Evolutionary conservation across 805 yeast genomes (phyloP), one percentile per base, ranked within the genome.

Genomic region (Saturnispora quitensis): DNA sequence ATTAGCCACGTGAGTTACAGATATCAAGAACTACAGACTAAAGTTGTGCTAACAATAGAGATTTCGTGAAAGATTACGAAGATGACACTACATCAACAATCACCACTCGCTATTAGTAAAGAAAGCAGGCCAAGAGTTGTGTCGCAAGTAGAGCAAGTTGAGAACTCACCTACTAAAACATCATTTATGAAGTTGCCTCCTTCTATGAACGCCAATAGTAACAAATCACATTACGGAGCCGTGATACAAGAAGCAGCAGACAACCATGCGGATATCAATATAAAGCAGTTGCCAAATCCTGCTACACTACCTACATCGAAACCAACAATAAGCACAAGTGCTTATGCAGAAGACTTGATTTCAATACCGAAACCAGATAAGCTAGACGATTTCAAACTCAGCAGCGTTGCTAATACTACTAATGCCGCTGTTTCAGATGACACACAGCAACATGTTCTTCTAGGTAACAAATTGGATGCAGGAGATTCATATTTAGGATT

Each of bases 401-500:
- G n/a, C 24, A 20, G 24, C 24, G 31, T 22, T 6, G n/a, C 15
- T 40, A 40, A 22, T 24, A 25, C 15, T 40, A 24, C 13, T 15
- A 40, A 22, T 22, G 28, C 35, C 3, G 3, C 44, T 17, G 17
- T n/a, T 12, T 47, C 27, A 25, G 43, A 47, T 5, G 43, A 47
- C 28, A 25, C 48, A 40, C 20, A 25, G 10, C 33, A 27, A 18
- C 28, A 27, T 31, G 40, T 28, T 28, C 17, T 34, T 17, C 20
- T 24, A 12, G 18, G 34, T 13, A 43, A 24, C 24, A 48, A 48
- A 34, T 27, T 43, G 18, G 51, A 48, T 17, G 34, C 25, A 5
- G 47, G 47, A 13, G 51, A 48, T 35, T 48, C 51, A 34, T 48
- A 48, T 40, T 31, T 48, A 20, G 51, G 52, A 1, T 42, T 50